Conservation (phyloP, 441 rosid genomes). For the Capsella rubella region DNA sequence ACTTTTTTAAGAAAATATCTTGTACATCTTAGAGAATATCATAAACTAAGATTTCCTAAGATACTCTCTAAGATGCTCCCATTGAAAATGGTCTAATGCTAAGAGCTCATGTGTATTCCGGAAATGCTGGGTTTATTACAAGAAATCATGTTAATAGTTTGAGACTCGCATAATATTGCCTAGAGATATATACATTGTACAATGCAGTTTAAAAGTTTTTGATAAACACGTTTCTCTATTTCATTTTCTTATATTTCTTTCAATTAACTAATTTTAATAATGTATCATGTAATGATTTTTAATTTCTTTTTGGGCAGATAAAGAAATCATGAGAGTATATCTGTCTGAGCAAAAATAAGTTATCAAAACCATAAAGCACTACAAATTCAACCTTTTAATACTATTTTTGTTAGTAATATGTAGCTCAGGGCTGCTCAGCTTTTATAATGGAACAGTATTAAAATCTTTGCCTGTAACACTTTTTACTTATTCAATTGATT, state of each 20-base stretch:
- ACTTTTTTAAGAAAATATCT: too few relatives aligned
- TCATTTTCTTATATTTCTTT: neutral
- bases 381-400: conserved; percentile 25
- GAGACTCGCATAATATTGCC: neutral
- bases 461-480: conserved; percentile 30
- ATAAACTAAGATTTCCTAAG: too few relatives aligned
- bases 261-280: neutral
- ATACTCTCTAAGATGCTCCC: too few relatives aligned
- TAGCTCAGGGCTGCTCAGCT: conserved; percentile 37
- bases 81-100: neutral
- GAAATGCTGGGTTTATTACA: conserved; percentile 15
- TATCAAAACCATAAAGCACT: conserved; percentile 29
- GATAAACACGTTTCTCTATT: conserved; percentile 5
- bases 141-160: neutral
- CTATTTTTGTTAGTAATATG: conserved; percentile 13
- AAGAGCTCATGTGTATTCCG: neutral
- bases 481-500: conserved; percentile 26
- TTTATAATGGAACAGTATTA: conserved; percentile 40
- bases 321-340: conserved; percentile 25
- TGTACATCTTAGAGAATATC: too few relatives aligned
- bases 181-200: neutral
- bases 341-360: conserved; percentile 13
- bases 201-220: conserved; percentile 4
- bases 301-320: neutral
- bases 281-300: neutral